These are phyloP conservation scores for Nothophaeocryptopus gaeumannii DNA, from an alignment of 2,329 filamentous ascomycete genomes.

Conservation along the genomic window DNA sequence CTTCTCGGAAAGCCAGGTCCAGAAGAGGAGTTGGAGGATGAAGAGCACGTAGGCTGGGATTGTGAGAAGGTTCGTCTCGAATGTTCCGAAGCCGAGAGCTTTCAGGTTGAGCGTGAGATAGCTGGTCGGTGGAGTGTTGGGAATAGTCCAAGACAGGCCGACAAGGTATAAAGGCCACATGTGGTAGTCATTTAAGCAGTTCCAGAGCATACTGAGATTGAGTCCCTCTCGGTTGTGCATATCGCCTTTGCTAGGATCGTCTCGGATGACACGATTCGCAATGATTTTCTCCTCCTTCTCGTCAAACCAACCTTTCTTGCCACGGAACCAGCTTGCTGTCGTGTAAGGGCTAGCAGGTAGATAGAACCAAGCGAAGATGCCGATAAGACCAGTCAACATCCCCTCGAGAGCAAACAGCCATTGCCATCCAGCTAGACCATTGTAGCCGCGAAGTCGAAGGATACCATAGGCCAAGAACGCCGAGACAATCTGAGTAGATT, in stretches of 20 bases:
- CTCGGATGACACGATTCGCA: constrained; percentile 62
- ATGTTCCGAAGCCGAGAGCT: constrained; percentile 41
- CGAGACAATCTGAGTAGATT: constrained; percentile 54
- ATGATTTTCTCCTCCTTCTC: constrained; percentile 62
- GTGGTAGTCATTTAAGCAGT: constrained; percentile 38
- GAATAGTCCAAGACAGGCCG: constrained; percentile 25
- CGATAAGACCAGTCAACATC: constrained; percentile 52
- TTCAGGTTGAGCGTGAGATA: constrained; percentile 43
- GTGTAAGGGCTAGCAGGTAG: constrained; percentile 60
- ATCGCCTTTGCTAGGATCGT: constrained; percentile 59
- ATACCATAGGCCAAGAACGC: constrained; percentile 58
- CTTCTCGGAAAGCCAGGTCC: constrained; percentile 50
- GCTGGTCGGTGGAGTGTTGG: constrained; percentile 36
- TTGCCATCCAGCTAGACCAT: constrained; percentile 53
- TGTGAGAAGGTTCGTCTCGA: constrained; percentile 43
- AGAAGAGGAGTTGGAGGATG: constrained; percentile 49
- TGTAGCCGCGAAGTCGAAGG: constrained; percentile 44
- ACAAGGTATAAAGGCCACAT: constrained; percentile 23
- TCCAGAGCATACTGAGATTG: constrained; percentile 47
- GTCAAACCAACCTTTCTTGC: constrained; percentile 60
- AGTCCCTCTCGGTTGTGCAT: constrained; percentile 61
- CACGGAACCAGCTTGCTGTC: constrained; percentile 60
- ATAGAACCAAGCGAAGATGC: constrained; percentile 53
- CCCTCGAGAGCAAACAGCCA: constrained; percentile 62
- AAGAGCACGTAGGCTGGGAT: constrained; percentile 48